These are phyloP conservation scores for Actinidia arguta DNA, from an alignment of 179 eudicot species.

Conservation along the genomic window DNA sequence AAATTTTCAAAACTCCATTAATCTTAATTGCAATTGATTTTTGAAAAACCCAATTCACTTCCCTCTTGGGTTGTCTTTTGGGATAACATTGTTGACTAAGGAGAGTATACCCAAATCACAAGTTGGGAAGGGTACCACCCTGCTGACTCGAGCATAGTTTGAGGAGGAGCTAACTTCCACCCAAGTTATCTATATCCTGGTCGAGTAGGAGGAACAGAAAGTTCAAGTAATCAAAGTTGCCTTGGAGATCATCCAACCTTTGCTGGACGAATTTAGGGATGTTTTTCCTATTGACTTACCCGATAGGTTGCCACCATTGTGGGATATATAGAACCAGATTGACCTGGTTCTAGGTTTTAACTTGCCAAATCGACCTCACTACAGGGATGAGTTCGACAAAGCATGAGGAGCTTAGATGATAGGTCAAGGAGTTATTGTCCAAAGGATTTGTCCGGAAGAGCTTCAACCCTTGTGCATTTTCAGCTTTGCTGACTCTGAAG, in stretches of 20 bases:
- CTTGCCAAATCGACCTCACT: neutral
- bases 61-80: too few species aligned
- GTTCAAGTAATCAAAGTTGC: neutral
- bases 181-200: neutral
- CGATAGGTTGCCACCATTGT: neutral
- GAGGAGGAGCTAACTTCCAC: neutral
- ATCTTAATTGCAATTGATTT: too few species aligned
- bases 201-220: neutral
- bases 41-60: too few species aligned
- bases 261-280: neutral
- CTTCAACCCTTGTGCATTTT: neutral
- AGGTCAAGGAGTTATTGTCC: neutral
- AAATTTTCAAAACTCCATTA: too few species aligned
- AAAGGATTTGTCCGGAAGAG: neutral
- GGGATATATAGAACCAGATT: neutral
- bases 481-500: neutral
- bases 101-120: neutral
- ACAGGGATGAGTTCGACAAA: neutral
- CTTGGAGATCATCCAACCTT: neutral
- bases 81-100: too few species aligned
- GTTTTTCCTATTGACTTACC: neutral
- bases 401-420: neutral
- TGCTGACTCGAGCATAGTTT: neutral
- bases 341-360: neutral
- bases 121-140: neutral